Evolutionary conservation across 495 filamentous ascomycete species (phyloP), one percentile per base, ranked within the genome.

Genomic region (Aspergillus kassunensis): DNA sequence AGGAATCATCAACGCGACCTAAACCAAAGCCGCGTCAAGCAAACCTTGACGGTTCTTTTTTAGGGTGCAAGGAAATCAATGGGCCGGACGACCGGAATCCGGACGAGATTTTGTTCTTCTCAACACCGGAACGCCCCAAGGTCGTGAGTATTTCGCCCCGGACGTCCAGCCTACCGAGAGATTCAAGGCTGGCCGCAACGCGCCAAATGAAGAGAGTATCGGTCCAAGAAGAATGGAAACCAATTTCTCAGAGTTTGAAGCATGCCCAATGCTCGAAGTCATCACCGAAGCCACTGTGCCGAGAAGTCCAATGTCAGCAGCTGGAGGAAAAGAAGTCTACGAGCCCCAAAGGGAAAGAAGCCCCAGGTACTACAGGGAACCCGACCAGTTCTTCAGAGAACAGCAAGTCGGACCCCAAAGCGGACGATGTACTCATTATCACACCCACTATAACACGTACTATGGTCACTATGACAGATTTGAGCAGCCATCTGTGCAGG

Each of bases 361-460:
- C 69, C 33, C 53, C 45, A 39, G 56, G 49, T 11, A 48, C 57
- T 27, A 43, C 36, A 25, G 39, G 31, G 36, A 65, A 51, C 35
- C 30, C 42, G 13, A 43, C 43, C 25, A 53, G 43, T 15, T 33
- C 41, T 33, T 39, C 55, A 18, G 59, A 58, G 41, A 60, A 51
- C 9, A 48, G 53, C 21, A 62, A 60, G 12, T 29, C 18, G 25
- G 47, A 23, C n/a, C 55, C 44, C 6, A 44, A 52, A 11, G 63
- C 61, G 8, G 66, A 73, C 66, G 65, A 76, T 75, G 70, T 69
- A 54, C 71, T 72, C 71, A 77, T 70, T 68, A 75, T 66, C 71
- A 77, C 66, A 69, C 70, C 71, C 65, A 75, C 68, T 68, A 69
- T 68, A 69, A 72, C 67, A 47, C 70, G 62, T 59, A 72, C 67